Base-by-base conservation (phyloP, 495 filamentous ascomycete genomes). In the Lichina pygmaea region DNA sequence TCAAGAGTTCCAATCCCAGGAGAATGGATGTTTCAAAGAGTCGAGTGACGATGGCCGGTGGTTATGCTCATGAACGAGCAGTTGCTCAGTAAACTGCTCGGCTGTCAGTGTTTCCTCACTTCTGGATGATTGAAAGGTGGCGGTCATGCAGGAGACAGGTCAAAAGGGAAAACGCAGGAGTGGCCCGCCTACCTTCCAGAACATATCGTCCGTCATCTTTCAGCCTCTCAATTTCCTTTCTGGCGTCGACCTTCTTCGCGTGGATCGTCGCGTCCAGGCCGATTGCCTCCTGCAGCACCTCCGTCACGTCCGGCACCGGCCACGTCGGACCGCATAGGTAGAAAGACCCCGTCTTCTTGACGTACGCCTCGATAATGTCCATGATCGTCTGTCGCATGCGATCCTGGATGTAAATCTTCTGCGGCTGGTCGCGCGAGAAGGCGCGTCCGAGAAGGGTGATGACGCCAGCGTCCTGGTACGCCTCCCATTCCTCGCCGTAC, bases 391-490 rank as follows among this genome's bases (percentile, higher is more conserved):
- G 68, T 46, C 89, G 72, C 89, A 97, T 95, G 50, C 85, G 75
- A 55, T 95, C 89, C 66, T 97, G 89, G 57, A 97, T 97, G 56
- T 97, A 97, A 49, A 97, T 92, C 75, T 97, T 97, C 68, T 94
- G 70, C 15, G 79, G 75, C 70, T 97, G 89, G 56, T 97, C 89
- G 53, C 89, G 77, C 44, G 82, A 92, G 72, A 97, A 97, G 12
- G 89, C 89, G 41, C 81, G 73, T 24, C 91, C 91, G 16, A 97
- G 73, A 33, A 93, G 70, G 6, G 91, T 95, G 59, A 97, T 82
- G 51, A 97, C 78, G 46, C 89, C 89, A 1, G 91, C 84, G 46
- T 84, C 84, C 58, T 86, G 72, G 60, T 97, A 97, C 4, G 89
- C 89, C 61, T 97, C 91, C 89, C 89, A 97, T 60, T 97, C 89